Base-by-base conservation (phyloP, 805 yeast species). In the Blastobotrys peoriensis region DNA sequence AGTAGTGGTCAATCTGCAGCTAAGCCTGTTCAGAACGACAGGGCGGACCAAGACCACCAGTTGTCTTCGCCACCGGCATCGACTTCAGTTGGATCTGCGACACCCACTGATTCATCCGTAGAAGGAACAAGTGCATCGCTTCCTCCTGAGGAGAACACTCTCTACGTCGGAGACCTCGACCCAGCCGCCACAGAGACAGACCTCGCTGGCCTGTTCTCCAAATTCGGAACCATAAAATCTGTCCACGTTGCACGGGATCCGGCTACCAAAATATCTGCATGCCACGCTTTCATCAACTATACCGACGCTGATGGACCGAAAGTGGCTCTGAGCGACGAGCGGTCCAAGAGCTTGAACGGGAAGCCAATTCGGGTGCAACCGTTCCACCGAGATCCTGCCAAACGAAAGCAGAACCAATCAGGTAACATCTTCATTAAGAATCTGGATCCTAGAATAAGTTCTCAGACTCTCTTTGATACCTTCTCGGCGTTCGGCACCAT, bases 221-320 rank as follows among this genome's bases (percentile, higher is more conserved):
- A 75, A 59, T 76, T 83, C 61, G 96, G 95, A 56, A 85, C 79
- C 61, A 93, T 86, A 51, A 73, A 91, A 25, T 83, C 94, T 50
- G 84, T 86, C 67, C 82, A 94, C 73, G 89, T 86, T 51, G 86
- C 94, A 68, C 86, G 94, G 73, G 95, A 87, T 65, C 86, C 93
- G 51, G 77, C 85, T 56, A 76, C 95, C 66, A 84, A 84, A 75
- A 82, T 81, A 60, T 86, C 95, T 43, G 74, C 87, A 61, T 95
- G 96, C 66, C 86, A 86, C 67, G 96, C 93, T 60, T 87, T 86
- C 69, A 95, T 87, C 58, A 87, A 86, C 78, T 86, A 73, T 42
- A 40, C 77, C 82, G 78, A 69, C 77, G 78, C 74, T 54, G 83
- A 76, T 54, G 93, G 86, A 61, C 95, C 91, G 62, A 85, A 79